Percentiles rank a stretch among this genome's conserved stretches.
These are phyloP conservation scores for Yarrowia yakushimensis DNA, from an alignment of 805 yeast genomes.

Conservation along the genomic window DNA sequence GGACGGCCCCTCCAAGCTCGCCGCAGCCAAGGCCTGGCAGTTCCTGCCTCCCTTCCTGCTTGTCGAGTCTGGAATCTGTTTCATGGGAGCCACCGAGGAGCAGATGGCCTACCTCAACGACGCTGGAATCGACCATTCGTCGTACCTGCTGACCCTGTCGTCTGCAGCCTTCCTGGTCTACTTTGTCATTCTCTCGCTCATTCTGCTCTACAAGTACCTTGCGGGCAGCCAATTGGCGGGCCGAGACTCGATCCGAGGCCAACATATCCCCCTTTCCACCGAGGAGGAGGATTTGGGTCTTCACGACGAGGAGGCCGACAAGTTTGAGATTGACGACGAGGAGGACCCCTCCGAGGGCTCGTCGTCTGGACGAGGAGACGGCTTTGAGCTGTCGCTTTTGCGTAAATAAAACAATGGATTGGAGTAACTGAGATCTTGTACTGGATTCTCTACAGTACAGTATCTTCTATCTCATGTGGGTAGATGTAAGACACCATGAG, in stretches of 20 bases:
- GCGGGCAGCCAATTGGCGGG: slow-evolving; percentile 20
- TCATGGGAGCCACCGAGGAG: slow-evolving; percentile 93
- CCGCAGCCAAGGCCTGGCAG: slow-evolving; percentile 62
- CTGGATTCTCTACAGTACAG: no score
- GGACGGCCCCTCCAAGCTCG: slow-evolving; percentile 44
- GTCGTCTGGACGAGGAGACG: slow-evolving; percentile 10
- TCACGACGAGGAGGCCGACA: slow-evolving; percentile 8
- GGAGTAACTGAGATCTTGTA: no score
- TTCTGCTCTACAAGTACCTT: slow-evolving; percentile 55
- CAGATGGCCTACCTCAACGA: slow-evolving; percentile 68
- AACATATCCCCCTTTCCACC: slow-evolving; percentile 12
- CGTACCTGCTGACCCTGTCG: slow-evolving; percentile 68
- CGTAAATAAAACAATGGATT: neutral
- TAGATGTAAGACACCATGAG: neutral
- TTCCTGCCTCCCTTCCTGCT: slow-evolving; percentile 80
- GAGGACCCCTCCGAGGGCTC: slow-evolving; percentile 19
- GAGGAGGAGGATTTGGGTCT: slow-evolving; percentile 21
- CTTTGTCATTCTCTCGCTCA: slow-evolving; percentile 59
- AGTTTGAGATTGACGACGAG: slow-evolving; percentile 21
- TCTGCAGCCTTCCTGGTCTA: slow-evolving; percentile 71
- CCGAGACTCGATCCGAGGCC: neutral
- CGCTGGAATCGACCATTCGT: slow-evolving; percentile 78
- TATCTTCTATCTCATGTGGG: neutral
- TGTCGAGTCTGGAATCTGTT: slow-evolving; percentile 71
- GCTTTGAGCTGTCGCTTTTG: slow-evolving; percentile 19